Conservation (phyloP, 2,329 filamentous ascomycete species). For the Aspergillus texensis region DNA sequence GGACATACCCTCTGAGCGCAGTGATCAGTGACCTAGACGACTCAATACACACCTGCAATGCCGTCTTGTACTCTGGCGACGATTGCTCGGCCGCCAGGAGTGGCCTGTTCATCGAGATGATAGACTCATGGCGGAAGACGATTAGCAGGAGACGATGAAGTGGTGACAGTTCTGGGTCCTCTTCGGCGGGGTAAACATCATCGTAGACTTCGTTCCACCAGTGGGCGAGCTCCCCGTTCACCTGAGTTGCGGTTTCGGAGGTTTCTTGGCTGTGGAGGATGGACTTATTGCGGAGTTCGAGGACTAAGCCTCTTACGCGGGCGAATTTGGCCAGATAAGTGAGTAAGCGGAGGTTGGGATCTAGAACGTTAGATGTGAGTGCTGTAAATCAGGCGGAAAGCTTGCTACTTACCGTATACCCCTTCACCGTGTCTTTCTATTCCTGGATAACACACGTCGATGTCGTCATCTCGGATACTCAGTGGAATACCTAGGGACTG, state of each 20-base stretch:
- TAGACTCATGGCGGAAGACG: constrained; percentile 53
- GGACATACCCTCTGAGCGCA: constrained; percentile 37
- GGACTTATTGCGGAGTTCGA: constrained; percentile 57
- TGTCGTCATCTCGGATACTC: constrained; percentile 58
- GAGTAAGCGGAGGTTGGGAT: constrained; percentile 40
- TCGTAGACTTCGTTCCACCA: constrained; percentile 60
- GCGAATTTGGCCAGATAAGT: constrained; percentile 52
- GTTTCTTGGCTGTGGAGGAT: constrained; percentile 50
- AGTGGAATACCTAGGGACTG: constrained; percentile 60
- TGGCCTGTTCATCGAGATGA: constrained; percentile 56
- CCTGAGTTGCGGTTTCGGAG: constrained; percentile 46
- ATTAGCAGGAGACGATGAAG: constrained; percentile 48
- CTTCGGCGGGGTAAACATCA: constrained; percentile 45
- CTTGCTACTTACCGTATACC: not conserved
- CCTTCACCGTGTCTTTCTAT: constrained; percentile 47
- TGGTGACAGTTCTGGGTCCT: constrained; percentile 20
- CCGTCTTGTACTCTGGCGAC: constrained; percentile 50
- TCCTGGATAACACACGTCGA: constrained; percentile 60
- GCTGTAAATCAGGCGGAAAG: not conserved
- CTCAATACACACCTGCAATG: constrained; percentile 55
- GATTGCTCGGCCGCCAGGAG: constrained; percentile 50
- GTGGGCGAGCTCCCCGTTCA: constrained; percentile 53
- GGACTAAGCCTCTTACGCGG: constrained; percentile 53
- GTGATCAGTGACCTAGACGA: constrained; percentile 54
- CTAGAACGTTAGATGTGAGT: not conserved